Evolutionary conservation across 1,284 basidiomycete genomes (phyloP), one percentile per base, ranked within the genome.

Genomic region (Tilletia caries): DNA sequence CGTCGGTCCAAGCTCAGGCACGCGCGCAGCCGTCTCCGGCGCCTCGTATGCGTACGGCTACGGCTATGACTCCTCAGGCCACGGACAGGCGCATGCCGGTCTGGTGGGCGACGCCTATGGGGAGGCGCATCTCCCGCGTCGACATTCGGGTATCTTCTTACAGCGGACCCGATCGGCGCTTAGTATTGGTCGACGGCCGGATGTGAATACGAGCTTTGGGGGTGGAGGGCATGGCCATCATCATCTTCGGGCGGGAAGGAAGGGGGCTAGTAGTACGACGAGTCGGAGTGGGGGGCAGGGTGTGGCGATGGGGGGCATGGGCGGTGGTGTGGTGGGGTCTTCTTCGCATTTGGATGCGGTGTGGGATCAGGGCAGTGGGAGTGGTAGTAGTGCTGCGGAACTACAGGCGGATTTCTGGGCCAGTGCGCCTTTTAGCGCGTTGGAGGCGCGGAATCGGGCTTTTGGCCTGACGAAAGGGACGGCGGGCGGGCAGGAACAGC

Each of bases 91-190:
- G n/a, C n/a, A n/a, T n/a, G n/a, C n/a, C n/a, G n/a, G n/a, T n/a
- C n/a, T n/a, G n/a, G 43, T 43, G 33, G 27, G 18, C 48, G 34
- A 29, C 23, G 46, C 20, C 37, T 37, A 44, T 15, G 8, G 50
- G 52, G 32, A 52, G 70, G 48, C 54, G 67, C 75, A 12, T 41
- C 73, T 37, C 29, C 74, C 76, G 18, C 73, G 78, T 37, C 65
- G 73, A 15, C 79, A 80, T 43, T 77, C 77, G 5, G 79, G 77
- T 43, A 68, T 69, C 66, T 77, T 76, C 66, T 74, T 77, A 72
- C 52, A 77, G 15, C 71, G 79, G 0, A 77, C 77, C 1, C 68
- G 77, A 18, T 79, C 77, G 23, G 76, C 77, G 37, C 66, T 80
- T 44, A 76, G 72, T 75, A 77, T 67, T 37, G 25, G 77, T 70